Base-by-base conservation (phyloP, 2,329 filamentous ascomycete genomes). In the Trichoderma arundinaceum region DNA sequence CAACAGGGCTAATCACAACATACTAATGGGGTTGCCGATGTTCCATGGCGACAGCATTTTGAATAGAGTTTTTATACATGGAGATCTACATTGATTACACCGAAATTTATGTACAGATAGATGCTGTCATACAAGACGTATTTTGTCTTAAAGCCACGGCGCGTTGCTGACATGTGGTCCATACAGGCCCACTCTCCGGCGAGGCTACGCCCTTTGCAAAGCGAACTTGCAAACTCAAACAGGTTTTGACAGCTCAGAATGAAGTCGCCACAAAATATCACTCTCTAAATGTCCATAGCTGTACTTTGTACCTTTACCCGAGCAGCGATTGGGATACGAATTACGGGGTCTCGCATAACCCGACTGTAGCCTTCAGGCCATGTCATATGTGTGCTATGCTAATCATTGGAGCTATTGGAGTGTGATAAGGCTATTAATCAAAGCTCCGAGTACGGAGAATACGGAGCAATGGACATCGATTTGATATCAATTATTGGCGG, bases 281-380 rank as follows among this genome's bases (percentile, higher is more conserved):
- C 15, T 22, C 19, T 46, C 22, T 17, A 58, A 28, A 28, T 3
- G 22, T 28, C 22, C 22, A 28, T 2, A 28, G 22, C 4, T 28
- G 22, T 28, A 28, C 22, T 28, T 28, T 28, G 22, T 28, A 28
- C 22, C 22, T 28, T 28, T 28, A 28, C 22, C 2, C 22, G 22
- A 28, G 22, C 22, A 28, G 22, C 4, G 22, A 4, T 28, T 28
- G 22, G 22, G 22, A 28, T 28, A 28, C 22, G 22, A 28, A 28
- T 28, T 28, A 28, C 22, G 22, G 39, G 54, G n/a, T 46, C n/a
- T 46, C n/a, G 32, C 41, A n/a, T 15, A 17, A 46, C 32, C 54
- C 54, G 41, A 17, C 43, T 17, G n/a, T 58, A 58, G 35, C 54
- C 39, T 58, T 43, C 46, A 39, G 41, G 41, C 54, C 35, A 58